Conservation (phyloP, 345 rosid species). For the Acer negundo region DNA sequence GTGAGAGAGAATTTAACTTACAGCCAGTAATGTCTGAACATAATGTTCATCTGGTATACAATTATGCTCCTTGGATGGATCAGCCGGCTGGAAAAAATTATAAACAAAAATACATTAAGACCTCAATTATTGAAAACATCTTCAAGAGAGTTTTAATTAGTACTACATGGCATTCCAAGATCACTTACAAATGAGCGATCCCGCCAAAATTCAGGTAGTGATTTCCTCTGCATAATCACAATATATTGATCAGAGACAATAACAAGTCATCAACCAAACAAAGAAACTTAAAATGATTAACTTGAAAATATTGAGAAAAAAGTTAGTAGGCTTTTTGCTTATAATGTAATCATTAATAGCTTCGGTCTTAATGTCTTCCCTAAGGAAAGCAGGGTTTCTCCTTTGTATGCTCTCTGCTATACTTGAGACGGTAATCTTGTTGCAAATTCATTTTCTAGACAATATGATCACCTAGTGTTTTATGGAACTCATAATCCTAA, state of each 20-base stretch:
- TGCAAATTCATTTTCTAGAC: background rate
- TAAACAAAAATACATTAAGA: constrained; percentile 3
- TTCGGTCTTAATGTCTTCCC: background rate
- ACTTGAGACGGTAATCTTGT: background rate
- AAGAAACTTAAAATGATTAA: background rate
- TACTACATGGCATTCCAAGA: background rate
- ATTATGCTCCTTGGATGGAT: constrained; percentile 83
- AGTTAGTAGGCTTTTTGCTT: background rate
- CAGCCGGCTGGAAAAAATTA: constrained; percentile 61
- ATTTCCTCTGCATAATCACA: constrained; percentile 63
- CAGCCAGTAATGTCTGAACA: constrained; percentile 89
- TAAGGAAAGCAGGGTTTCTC: background rate
- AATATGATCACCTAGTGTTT: background rate
- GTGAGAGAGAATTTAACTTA: constrained; percentile 40
- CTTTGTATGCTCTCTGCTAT: background rate
- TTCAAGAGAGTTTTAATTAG: background rate
- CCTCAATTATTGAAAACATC: constrained; percentile 8
- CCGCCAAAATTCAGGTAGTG: constrained; percentile 95
- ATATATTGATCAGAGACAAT: constrained; percentile 7
- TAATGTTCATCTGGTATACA: constrained; percentile 98
- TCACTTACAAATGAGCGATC: constrained; percentile 75
- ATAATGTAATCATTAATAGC: background rate
- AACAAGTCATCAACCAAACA: constrained; percentile 15
- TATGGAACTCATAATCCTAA: constrained; percentile 11
- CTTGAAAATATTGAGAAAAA: background rate